Evolutionary conservation across 345 rosid species (phyloP).

Genomic region (Camelina sativa): DNA sequence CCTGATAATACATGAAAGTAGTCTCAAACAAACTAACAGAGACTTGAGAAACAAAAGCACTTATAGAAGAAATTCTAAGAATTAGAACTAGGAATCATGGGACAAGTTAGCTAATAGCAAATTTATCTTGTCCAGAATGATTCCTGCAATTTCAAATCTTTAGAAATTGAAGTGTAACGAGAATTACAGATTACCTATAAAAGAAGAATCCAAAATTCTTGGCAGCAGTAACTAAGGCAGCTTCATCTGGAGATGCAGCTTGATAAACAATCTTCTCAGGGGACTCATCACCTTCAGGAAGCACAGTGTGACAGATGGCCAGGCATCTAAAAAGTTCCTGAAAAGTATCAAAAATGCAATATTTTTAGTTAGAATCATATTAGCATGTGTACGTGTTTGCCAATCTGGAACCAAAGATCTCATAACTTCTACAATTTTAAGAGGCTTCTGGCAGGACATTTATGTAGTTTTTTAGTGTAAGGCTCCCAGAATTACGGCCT

Average conservation of each 20-base stretch:
- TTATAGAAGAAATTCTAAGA: neutral
- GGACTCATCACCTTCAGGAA: conserved; percentile 97
- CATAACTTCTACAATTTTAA: neutral
- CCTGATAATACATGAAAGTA: conserved; percentile 52
- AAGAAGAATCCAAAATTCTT: conserved; percentile 99
- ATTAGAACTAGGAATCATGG: conserved; percentile 17
- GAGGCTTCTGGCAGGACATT: conserved; percentile 6
- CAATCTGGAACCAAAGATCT: conserved; percentile 21
- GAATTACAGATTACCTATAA: conserved; percentile 71
- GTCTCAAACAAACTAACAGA: conserved; percentile 37
- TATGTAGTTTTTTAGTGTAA: conserved; percentile 12
- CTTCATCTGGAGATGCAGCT: conserved; percentile 99
- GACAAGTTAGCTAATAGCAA: conserved; percentile 26
- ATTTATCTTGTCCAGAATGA: conserved; percentile 16
- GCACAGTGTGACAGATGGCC: conserved; percentile 98
- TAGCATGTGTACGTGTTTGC: conserved; percentile 4
- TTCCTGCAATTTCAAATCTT: conserved; percentile 20
- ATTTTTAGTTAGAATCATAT: conserved; percentile 16
- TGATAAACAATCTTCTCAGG: conserved; percentile 93
- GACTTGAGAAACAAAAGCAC: conserved; percentile 31
- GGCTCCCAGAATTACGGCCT: conserved; percentile 24
- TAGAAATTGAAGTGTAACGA: conserved; percentile 18
- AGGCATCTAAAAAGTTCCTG: conserved; percentile 99
- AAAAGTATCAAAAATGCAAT: conserved; percentile 33
- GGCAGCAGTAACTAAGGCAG: conserved; percentile 96